Evolutionary conservation across 163 green algal genomes (phyloP).

Genomic region (Coccomyxa subellipsoidea): DNA sequence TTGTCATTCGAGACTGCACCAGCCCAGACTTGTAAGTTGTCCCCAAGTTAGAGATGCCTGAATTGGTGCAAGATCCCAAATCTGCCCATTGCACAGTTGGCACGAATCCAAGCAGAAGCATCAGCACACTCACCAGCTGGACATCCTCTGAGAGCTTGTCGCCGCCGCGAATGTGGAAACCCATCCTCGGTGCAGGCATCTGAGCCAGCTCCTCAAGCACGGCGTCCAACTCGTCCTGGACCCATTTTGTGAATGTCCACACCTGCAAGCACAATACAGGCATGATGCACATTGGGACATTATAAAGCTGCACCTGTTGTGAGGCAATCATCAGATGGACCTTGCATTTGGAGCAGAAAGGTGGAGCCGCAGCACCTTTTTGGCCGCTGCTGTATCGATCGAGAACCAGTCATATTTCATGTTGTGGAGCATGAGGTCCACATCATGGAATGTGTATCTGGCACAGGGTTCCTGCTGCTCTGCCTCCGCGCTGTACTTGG

Average conservation of each 20-base stretch:
- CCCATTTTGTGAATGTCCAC: background rate
- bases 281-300: no score
- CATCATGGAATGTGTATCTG: background rate
- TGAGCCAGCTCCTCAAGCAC: background rate
- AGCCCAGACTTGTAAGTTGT: no score
- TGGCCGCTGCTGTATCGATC: background rate
- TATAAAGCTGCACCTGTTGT: no score
- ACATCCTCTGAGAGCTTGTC: conserved; percentile 4
- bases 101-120: background rate
- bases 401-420: conserved; percentile 8
- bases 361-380: background rate
- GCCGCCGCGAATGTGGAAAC: background rate
- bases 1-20: background rate
- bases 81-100: no score
- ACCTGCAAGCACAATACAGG: background rate
- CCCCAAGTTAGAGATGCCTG: no score
- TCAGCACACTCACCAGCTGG: background rate
- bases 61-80: no score
- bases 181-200: background rate
- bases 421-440: background rate
- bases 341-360: no score
- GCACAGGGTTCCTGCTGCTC: background rate
- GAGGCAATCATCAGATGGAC: no score
- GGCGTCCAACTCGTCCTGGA: background rate
- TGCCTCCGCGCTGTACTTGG: background rate